Base-by-base conservation (phyloP, 116 monocot genomes). In the Papilionanthe hybrid region DNA sequence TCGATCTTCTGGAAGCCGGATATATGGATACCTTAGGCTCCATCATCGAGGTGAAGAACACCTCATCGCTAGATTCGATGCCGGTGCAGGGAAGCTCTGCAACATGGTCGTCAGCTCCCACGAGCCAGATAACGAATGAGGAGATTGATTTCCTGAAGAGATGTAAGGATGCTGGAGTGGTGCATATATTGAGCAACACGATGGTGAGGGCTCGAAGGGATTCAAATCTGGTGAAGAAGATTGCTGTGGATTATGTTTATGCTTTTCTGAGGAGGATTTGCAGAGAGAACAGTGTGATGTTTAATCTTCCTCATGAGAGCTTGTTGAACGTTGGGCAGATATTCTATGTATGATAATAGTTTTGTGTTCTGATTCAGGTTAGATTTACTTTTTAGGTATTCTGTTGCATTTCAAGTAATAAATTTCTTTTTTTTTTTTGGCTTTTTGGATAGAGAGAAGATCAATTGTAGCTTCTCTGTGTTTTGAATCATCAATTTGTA, bases 311-410 rank as follows among this genome's bases (percentile, higher is more conserved):
- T 5, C 95, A 93, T 84, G 99, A 94, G 86, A 91, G 91, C 55
- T 81, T 95, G 65, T 75, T 99, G 27, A 91, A 91, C 81, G 99
- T 99, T 42, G 99, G 99, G 0, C 98, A 98, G 82, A 83, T 94
- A 63, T 94, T 89, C 74, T 93, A 91, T 90, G 91, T 94, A 78
- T 98, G 83, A 44, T 78, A 13, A 19, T 73, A n/a, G 7, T 4
- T 72, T 7, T 45, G 45, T 45, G 6, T 27, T 66, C 2, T 27
- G 27, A 27, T 66, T 27, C 9, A 28, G 28, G 9, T 66, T 65
- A 65, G n/a, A 65, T 65, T 65, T 65, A 53, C 53, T 4, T 53
- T 17, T 53, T 53, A 15, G 53, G 53, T 17, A 17, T 53, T 53
- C 15, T 18, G 15, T 4, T 53, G 53, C 53, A 53, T 13, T 53